Base-by-base conservation (phyloP, 2,329 filamentous ascomycete species). In the Leptographium lundbergii region DNA sequence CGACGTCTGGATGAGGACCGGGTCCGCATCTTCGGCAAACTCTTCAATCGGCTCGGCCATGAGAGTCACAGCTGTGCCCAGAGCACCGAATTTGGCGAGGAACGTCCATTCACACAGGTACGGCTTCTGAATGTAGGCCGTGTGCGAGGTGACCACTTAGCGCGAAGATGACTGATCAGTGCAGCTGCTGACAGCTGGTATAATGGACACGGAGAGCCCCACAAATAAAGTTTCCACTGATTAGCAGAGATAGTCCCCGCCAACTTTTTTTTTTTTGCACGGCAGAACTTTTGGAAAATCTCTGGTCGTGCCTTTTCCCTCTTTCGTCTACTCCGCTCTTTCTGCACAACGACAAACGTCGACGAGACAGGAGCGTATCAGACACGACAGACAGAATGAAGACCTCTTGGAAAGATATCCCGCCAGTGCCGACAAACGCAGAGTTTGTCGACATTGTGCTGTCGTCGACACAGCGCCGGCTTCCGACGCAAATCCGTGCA, bases 401-500 rank as follows among this genome's bases (percentile, higher is more conserved):
- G 54, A 66, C 61, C 13, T 63, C 61, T 29, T 67, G 82, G 82
- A 86, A 86, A 72, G 85, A 88, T 70, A 95, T 95, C 67, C 86
- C 88, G 63, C 89, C 90, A 65, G 89, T 95, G 65, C 92, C 92
- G 60, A 95, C 89, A 68, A 87, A 87, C 72, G 87, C 95, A 78
- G 94, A 99, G 75, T 97, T 99, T 70, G 81, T 99, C 67, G 94
- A 99, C 75, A 96, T 99, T 72, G 91, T 97, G 65, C 82, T 99
- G 68, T 95, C 89, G 69, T 81, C 94, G 66, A 96, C 91, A 5
- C 92, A 97, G 80, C 82, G 92, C 70, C 86, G 92, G 63, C 79
- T 99, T 64, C 94, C 94, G 17, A 99, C 71, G 0, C 55, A 96
- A 78, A 97, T 99, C 71, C 85, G 94, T 68, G 84, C 91, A 48